Conservation (phyloP, 805 yeast species). For the Peterozyma toletana region DNA sequence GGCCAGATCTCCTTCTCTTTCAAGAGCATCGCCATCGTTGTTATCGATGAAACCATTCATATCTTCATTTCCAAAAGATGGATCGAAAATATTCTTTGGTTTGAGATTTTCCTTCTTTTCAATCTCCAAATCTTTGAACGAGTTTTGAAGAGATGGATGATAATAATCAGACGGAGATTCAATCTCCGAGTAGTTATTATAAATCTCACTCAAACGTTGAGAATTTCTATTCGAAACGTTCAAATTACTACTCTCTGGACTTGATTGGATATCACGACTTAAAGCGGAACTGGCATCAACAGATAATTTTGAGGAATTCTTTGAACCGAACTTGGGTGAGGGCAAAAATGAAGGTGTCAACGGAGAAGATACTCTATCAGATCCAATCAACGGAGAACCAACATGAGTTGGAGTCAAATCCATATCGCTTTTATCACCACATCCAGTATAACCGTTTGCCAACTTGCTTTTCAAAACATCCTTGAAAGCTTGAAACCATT, state of each 20-base stretch:
- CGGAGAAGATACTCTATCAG: slow-evolving; percentile 1
- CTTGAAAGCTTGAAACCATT: slow-evolving; percentile 55
- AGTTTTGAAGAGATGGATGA: not conserved
- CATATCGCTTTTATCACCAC: slow-evolving; percentile 63
- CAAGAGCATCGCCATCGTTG: not conserved
- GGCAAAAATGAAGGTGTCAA: slow-evolving; percentile 8
- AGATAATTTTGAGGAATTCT: slow-evolving; percentile 5
- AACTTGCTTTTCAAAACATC: slow-evolving; percentile 47
- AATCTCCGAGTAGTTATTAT: slow-evolving; percentile 8
- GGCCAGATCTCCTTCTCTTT: not conserved
- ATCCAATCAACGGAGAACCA: no score
- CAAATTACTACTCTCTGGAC: slow-evolving; percentile 1
- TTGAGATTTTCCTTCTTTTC: not conserved
- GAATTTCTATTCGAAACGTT: slow-evolving; percentile 3
- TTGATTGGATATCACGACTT: not conserved
- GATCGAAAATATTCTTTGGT: slow-evolving; percentile 8
- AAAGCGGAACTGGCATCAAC: not conserved
- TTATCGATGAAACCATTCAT: slow-evolving; percentile 2
- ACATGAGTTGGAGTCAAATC: slow-evolving; percentile 11
- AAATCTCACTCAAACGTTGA: slow-evolving; percentile 7
- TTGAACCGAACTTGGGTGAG: not conserved
- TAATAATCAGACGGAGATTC: slow-evolving; percentile 5
- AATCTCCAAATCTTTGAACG: slow-evolving; percentile 3
- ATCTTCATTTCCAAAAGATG: slow-evolving; percentile 9
- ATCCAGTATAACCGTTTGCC: slow-evolving; percentile 61